A percentile compares a stretch with the other conserved stretches of the same genome.
Evolutionary conservation across 2,329 filamentous ascomycete genomes (phyloP).

Genomic region (Aspergillus texensis): DNA sequence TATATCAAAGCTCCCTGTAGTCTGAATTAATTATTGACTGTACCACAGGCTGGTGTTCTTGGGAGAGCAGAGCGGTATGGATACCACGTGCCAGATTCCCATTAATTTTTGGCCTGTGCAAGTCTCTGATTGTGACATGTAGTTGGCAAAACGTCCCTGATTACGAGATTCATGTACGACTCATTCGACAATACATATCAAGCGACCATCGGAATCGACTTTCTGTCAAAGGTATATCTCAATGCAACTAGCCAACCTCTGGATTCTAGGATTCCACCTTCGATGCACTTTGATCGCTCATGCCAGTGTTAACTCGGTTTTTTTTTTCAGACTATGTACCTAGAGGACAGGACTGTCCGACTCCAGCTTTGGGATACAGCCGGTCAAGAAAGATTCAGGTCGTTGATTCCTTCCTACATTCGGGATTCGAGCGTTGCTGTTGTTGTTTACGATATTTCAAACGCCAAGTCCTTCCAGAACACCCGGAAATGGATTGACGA

Average conservation of each 20-base stretch:
- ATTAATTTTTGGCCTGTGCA: not conserved
- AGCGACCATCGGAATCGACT: constrained; percentile 98
- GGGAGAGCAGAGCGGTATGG: constrained; percentile 94
- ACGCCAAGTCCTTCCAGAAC: constrained; percentile 96
- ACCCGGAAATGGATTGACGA: constrained; percentile 99
- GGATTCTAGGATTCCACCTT: not conserved
- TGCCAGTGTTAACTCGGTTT: not conserved
- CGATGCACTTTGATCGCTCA: not conserved
- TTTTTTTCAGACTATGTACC: constrained; percentile 83
- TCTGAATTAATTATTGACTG: constrained; percentile 28
- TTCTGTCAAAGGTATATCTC: constrained; percentile 82
- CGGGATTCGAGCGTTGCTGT: constrained; percentile 97
- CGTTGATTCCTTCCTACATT: constrained; percentile 96
- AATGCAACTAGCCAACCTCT: constrained; percentile 1
- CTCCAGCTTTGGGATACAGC: constrained; percentile 98
- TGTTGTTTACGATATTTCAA: constrained; percentile 98
- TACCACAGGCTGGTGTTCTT: constrained; percentile 83
- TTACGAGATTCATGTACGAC: constrained; percentile 99
- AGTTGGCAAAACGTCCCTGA: constrained; percentile 99
- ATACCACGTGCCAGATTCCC: constrained; percentile 1
- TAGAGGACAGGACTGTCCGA: constrained; percentile 96
- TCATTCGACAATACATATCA: constrained; percentile 99
- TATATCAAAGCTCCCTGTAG: not conserved
- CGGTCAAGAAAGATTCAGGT: constrained; percentile 95
- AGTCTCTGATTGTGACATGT: constrained; percentile 26